Percentiles rank a stretch among this genome's conserved stretches.
Evolutionary conservation across 2,329 filamentous ascomycete genomes (phyloP).

Genomic region (Claviceps cyperi): DNA sequence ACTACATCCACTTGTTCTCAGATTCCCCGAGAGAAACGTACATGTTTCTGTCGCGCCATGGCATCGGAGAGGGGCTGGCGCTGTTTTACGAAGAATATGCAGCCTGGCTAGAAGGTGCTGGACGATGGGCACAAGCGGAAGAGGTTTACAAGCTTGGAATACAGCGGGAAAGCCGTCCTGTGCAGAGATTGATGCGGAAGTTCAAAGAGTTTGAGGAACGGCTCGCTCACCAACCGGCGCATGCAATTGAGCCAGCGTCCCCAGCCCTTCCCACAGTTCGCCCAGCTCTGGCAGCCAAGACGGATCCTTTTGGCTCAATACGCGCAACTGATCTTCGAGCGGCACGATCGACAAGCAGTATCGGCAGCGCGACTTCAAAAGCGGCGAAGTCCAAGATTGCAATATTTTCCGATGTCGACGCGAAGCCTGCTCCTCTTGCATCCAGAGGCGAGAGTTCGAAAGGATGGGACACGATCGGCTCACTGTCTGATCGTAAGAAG

Average conservation of each 20-base stretch:
- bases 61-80: conserved; percentile 73
- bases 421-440: conserved; percentile 40
- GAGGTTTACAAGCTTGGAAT: conserved; percentile 88
- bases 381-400: conserved; percentile 67
- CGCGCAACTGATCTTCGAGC: conserved; percentile 51
- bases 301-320: conserved; percentile 63
- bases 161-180: conserved; percentile 72
- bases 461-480: conserved; percentile 88
- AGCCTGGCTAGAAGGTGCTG: conserved; percentile 73
- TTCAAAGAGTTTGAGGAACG: conserved; percentile 83
- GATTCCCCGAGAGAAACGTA: conserved; percentile 89
- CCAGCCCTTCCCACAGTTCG: conserved; percentile 75
- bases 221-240: conserved; percentile 48
- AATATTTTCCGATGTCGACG: conserved; percentile 73
- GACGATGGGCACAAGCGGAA: conserved; percentile 78
- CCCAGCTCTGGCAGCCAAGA: conserved; percentile 70
- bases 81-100: conserved; percentile 97
- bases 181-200: conserved; percentile 70
- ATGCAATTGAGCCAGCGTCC: conserved; percentile 56
- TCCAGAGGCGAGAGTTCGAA: conserved; percentile 40
- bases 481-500: conserved; percentile 77
- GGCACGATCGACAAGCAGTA: conserved; percentile 32
- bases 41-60: conserved; percentile 77
- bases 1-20: conserved; percentile 85
- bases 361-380: conserved; percentile 40